Base-by-base conservation (phyloP, 768 basidiomycete genomes). In the Coprinellus aureogranulatus region DNA sequence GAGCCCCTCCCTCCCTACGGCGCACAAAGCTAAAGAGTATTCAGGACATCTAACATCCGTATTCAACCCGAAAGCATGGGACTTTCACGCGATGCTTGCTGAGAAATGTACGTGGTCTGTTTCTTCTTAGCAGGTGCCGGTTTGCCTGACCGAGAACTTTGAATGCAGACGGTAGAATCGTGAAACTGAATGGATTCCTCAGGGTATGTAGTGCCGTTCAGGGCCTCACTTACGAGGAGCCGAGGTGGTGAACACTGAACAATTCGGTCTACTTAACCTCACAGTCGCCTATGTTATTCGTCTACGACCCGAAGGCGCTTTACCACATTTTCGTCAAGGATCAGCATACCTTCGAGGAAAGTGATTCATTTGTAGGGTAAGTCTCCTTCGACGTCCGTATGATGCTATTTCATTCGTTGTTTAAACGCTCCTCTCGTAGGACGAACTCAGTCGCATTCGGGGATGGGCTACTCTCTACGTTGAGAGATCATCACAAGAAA, bases 261-360 rank as follows among this genome's bases (percentile, higher is more conserved):
- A n/a, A n/a, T n/a, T n/a, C n/a, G n/a, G n/a, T 16, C 25, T 22
- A n/a, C 30, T 48, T 4, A 34, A 46, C 0, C 20, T 20, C 20
- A 48, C 14, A 22, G 4, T 26, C 42, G 11, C 63, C 68, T 47
- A 63, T 70, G 51, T 70, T 81, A 14, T 74, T 76, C 55, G 67
- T 79, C 11, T 77, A 64, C 44, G 80, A 81, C 58, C 76, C 79
- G 0, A 70, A 69, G 42, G 79, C 79, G 1, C 59, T 82, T 52
- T 70, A 79, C 55, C 74, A 76, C 57, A 76, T 81, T 37, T 31
- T 77, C 11, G 67, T 80, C 52, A 81, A 74, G 73, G 71, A 72
- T 58, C 68, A 70, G 63, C 45, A 69, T 57, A 58, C 62, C 3
- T 70, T 67, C 30, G 60, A 46, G 47, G 49, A 62, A 54, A 12